phyloP scores from a whole-genome alignment of 768 basidiomycete genomes.

The Podaxis sp. region DNA sequence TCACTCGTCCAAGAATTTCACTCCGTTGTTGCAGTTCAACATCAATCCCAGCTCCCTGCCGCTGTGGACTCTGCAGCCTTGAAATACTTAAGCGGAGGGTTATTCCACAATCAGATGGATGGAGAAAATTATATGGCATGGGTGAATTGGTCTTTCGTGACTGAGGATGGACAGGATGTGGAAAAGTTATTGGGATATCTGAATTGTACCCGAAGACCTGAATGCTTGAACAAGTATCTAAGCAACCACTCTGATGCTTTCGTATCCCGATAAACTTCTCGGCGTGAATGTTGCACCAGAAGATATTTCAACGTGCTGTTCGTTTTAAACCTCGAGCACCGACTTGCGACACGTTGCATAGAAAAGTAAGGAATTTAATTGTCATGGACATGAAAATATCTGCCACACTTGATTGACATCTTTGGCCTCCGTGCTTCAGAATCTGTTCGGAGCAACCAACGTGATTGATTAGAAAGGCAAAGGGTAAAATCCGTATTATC shows the following conservation, averaged over 20 bases:
- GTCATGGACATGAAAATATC: not conserved
- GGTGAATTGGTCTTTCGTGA: not conserved
- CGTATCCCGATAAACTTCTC: not conserved
- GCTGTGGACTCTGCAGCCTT: too few relatives aligned
- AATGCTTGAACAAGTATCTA: constrained; percentile 1
- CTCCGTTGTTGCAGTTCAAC: too few relatives aligned
- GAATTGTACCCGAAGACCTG: not conserved
- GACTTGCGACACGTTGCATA: not conserved
- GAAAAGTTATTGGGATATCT: not conserved
- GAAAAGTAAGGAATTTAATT: not conserved
- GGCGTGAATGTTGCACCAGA: too few relatives aligned
- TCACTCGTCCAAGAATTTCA: too few relatives aligned
- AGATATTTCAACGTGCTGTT: too few relatives aligned
- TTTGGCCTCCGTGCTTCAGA: not conserved
- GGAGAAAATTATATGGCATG: not conserved
- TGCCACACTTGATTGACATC: not conserved
- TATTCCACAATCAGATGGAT: not conserved
- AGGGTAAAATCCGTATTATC: not conserved
- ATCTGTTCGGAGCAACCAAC: not conserved
- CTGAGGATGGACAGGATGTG: not conserved
- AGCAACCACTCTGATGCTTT: not conserved
- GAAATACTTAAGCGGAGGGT: not conserved
- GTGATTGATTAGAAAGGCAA: not conserved
- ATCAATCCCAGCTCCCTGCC: too few relatives aligned
- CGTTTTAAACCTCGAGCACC: too few relatives aligned